These are phyloP conservation scores for Cercospora nicotianae DNA, from an alignment of 2,329 filamentous ascomycete species.

Conservation along the genomic window DNA sequence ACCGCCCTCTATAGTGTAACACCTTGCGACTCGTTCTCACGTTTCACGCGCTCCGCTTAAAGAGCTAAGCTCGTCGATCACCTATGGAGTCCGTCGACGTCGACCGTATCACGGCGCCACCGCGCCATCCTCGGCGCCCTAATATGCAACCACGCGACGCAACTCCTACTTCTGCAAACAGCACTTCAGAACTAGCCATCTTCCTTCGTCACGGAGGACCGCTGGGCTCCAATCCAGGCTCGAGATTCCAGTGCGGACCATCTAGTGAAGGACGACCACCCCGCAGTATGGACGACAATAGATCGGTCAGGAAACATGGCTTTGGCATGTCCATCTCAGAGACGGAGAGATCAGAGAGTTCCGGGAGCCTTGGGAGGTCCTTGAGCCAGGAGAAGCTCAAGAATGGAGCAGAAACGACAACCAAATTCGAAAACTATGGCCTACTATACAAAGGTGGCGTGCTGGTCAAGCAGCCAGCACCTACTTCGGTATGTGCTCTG, in stretches of 20 bases:
- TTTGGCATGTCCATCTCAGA: conserved; percentile 8
- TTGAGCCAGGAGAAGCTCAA: conserved; percentile 18
- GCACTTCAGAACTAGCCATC: conserved; percentile 12
- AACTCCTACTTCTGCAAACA: conserved; percentile 10
- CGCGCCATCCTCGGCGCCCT: conserved; percentile 4
- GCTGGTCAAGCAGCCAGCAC: conserved; percentile 20
- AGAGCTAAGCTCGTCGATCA: conserved; percentile 6
- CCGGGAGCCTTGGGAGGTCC: conserved; percentile 2
- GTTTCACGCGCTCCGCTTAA: conserved; percentile 1
- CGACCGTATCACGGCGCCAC: conserved; percentile 6
- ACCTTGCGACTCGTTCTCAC: conserved; percentile 9
- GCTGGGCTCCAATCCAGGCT: conserved; percentile 4
- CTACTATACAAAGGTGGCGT: conserved; percentile 17
- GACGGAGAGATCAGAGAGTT: background rate
- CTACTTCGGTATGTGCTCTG: conserved; percentile 14
- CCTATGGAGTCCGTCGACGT: background rate
- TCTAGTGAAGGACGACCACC: background rate
- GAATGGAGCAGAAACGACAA: conserved; percentile 4
- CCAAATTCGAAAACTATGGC: conserved; percentile 20
- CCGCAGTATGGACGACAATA: conserved; percentile 1
- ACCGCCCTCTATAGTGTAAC: background rate
- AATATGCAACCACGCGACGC: conserved; percentile 15
- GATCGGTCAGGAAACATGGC: background rate
- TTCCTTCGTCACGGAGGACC: conserved; percentile 14
- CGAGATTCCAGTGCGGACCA: conserved; percentile 13